Percentiles rank a stretch among this genome's conserved stretches.
Conservation (phyloP, 2,329 filamentous ascomycete species). For the Aspergillus pseudoterreus region DNA sequence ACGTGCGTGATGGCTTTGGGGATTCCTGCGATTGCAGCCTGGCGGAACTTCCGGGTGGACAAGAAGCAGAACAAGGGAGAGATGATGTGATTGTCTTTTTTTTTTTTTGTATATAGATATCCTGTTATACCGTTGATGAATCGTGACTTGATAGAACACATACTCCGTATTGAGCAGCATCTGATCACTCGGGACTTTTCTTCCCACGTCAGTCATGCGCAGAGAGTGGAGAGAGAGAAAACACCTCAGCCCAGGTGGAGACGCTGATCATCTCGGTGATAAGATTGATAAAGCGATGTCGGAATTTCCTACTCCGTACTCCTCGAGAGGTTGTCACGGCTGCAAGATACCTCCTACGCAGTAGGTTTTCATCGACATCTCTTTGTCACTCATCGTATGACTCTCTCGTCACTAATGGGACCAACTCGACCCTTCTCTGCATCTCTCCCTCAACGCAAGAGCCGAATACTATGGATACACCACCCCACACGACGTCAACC, state of each 20-base stretch:
- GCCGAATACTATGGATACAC: neutral
- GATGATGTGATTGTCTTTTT: conserved; percentile 5
- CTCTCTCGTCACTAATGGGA: neutral
- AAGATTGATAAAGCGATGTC: conserved; percentile 11
- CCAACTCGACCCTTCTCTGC: neutral
- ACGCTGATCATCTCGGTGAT: conserved; percentile 6
- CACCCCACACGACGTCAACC: neutral
- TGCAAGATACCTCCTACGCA: neutral
- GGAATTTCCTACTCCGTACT: neutral
- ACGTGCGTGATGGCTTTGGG: conserved; percentile 22
- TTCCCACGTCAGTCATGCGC: neutral
- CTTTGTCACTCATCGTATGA: neutral
- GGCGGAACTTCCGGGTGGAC: conserved; percentile 27
- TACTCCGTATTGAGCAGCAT: neutral
- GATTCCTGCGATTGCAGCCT: conserved; percentile 22
- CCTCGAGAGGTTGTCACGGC: neutral
- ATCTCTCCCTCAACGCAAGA: neutral
- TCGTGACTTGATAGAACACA: neutral
- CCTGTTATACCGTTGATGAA: too few species aligned
- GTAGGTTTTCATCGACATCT: neutral
- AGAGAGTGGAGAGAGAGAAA: neutral
- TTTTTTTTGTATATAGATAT: neutral
- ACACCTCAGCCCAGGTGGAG: conserved; percentile 1
- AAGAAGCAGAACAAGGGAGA: conserved; percentile 28
- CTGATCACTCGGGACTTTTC: neutral